Evolutionary conservation across 345 rosid species (phyloP).

Genomic region (Aquilaria yunnanensis): DNA sequence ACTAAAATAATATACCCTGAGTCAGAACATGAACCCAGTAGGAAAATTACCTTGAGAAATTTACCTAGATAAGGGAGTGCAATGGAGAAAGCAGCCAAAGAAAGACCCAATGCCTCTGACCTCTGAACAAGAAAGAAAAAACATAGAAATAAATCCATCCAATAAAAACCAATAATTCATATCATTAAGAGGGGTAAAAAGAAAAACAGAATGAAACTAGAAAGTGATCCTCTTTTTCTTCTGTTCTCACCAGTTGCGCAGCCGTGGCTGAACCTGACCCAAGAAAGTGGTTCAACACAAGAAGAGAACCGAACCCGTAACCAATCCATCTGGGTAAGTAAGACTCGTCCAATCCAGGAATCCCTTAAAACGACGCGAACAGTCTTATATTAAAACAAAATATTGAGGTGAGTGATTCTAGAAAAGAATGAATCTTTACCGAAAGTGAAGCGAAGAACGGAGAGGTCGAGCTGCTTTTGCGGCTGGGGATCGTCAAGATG

Average conservation of each 20-base stretch:
- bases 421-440: slow-evolving; percentile 28
- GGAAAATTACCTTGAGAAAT: slow-evolving; percentile 42
- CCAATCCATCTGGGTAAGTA: slow-evolving; percentile 92
- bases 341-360: slow-evolving; percentile 88
- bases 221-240: too few species aligned
- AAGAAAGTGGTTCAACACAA: slow-evolving; percentile 46
- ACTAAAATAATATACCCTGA: background rate
- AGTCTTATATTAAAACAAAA: too few species aligned
- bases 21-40: background rate
- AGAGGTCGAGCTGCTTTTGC: slow-evolving; percentile 59
- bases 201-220: background rate
- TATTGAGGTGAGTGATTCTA: too few species aligned
- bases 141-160: background rate
- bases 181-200: background rate
- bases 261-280: slow-evolving; percentile 37
- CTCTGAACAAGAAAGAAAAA: slow-evolving; percentile 25
- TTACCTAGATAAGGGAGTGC: slow-evolving; percentile 53
- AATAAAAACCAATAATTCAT: background rate
- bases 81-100: slow-evolving; percentile 48
- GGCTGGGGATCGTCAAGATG: slow-evolving; percentile 31
- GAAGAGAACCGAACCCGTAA: slow-evolving; percentile 85
- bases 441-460: slow-evolving; percentile 87
- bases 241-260: slow-evolving; percentile 43
- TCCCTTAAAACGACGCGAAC: slow-evolving; percentile 30
- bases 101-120: slow-evolving; percentile 54